Evolutionary conservation across 345 rosid genomes (phyloP), one percentile per base, ranked within the genome.

Genomic region (Microthlaspi erraticum): DNA sequence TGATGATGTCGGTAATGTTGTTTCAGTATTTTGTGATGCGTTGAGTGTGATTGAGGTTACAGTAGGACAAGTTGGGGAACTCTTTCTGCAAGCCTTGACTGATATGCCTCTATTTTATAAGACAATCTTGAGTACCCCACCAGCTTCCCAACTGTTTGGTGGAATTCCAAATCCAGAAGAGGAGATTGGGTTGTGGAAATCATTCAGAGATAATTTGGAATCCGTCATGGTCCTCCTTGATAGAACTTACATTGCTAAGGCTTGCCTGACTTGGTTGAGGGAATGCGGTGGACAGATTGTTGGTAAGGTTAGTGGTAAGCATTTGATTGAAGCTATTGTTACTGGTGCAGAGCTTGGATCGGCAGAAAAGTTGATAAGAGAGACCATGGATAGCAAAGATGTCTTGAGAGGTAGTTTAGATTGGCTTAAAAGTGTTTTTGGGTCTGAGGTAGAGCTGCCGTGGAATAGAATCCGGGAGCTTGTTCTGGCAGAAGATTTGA

Each of bases 381-480:
- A 85, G 78, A 88, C 89, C 6, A 87, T 94, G 74, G 92, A 89
- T 68, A 83, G 89, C 77, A 94, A 90, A 86, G 86, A 84, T 76
- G 97, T 92, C 33, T 75, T 92, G 79, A 87, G 82, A 61, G 93
- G 88, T 68, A 94, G 93, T 84, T 82, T 92, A 81, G 98, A 92
- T 48, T 94, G 99, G 99, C 93, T 94, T 64, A 87, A 79, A 81
- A 82, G 77, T 67, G 98, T 92, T 54, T 94, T 94, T 13, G 98
- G 99, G 57, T 94, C 97, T 49, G 99, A 94, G 81, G 83, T 94
- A 7, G 97, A 90, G 84, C 78, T 89, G 74, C 99, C 98, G 7
- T 94, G 99, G 99, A 88, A 88, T 75, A 88, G 97, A 78, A 91
- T 86, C 44, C 76, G 89, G 19, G 99, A 94, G 77, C 90, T 94